Base-by-base conservation (phyloP, 805 yeast genomes). In the Yarrowia yakushimensis region DNA sequence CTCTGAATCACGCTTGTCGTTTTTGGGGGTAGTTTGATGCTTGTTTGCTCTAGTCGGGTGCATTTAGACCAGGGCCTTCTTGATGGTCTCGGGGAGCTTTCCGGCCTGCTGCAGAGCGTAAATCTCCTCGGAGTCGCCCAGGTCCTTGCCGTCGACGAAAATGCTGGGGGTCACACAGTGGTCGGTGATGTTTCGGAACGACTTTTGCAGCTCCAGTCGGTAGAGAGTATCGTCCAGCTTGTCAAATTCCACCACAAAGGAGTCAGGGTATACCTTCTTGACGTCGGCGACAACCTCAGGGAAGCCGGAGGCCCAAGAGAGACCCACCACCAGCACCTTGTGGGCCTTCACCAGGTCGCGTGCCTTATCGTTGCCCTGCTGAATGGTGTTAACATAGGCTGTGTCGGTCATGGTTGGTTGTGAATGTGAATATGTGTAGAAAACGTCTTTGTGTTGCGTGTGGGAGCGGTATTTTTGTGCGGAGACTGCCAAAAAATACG, bases 341-440 rank as follows among this genome's bases (percentile, higher is more conserved):
- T 55, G 34, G 11, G 30, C 20, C 8, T 31, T 27, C 30, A 55
- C 48, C 30, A 55, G 46, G 11, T 55, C 61, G 48, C 48, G 61
- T 39, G 48, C 61, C 61, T 55, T 39, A 28, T 55, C 39, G 61
- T 39, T 39, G 13, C 39, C 36, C 10, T 28, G 28, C 8, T 28
- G 48, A 23, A 55, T 39, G 61, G 61, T 39, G 36, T 41, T 25
- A 27, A 55, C 48, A 48, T 55, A 55, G 17, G 61, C n/a, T 55
- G 61, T 48, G 39, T 48, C 55, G 39, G 55, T 31, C 61, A 55
- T 55, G 17, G 15, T 54, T n/a, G 17, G 15, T 13, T 25, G 2
- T 28, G 31, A 27, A 18, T 55, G 45, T 55, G 60, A 28, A 12
- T 17, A 18, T 55, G 45, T 55, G 60, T 39, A 12, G 30, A 22